These are phyloP conservation scores for Oenanthe javanica DNA, from an alignment of 140 eudicot genomes.

Conservation along the genomic window DNA sequence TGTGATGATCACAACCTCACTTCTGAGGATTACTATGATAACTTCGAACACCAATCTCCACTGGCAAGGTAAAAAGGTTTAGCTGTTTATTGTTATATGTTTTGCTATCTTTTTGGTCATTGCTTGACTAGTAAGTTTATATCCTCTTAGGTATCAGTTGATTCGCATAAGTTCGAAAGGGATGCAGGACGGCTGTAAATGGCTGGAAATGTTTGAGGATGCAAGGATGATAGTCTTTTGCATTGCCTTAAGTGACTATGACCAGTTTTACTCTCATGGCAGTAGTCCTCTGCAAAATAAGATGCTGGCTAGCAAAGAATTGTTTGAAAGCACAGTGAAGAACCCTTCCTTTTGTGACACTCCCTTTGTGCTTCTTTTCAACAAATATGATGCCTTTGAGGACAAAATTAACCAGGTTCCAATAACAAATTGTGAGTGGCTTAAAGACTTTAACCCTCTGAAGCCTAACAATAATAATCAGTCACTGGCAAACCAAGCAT, in stretches of 20 bases:
- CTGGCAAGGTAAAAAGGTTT: constrained; percentile 20
- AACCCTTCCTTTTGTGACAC: constrained; percentile 32
- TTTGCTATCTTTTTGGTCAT: background rate
- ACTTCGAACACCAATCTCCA: constrained; percentile 25
- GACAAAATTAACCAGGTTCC: constrained; percentile 40
- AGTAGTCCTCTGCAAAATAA: constrained; percentile 27
- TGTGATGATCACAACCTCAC: constrained; percentile 39
- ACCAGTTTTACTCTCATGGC: constrained; percentile 24
- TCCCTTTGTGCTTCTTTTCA: constrained; percentile 43
- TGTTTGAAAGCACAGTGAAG: constrained; percentile 28
- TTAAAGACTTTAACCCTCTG: constrained; percentile 35
- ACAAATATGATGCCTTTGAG: constrained; percentile 45
- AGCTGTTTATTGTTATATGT: background rate
- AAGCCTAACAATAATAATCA: constrained; percentile 26
- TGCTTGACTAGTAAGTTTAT: background rate
- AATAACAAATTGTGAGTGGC: constrained; percentile 53
- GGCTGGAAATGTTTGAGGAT: constrained; percentile 54
- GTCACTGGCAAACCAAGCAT: constrained; percentile 44
- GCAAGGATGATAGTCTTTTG: constrained; percentile 31
- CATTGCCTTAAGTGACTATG: constrained; percentile 44
- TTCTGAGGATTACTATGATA: constrained; percentile 23
- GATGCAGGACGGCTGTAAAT: constrained; percentile 30
- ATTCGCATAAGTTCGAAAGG: constrained; percentile 40
- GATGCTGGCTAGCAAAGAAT: constrained; percentile 41
- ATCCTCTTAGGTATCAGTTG: constrained; percentile 36